Evolutionary conservation across 352 stramenopile genomes (phyloP), one percentile per base, ranked within the genome.

Genomic region (Pythium vanterpoolii): DNA sequence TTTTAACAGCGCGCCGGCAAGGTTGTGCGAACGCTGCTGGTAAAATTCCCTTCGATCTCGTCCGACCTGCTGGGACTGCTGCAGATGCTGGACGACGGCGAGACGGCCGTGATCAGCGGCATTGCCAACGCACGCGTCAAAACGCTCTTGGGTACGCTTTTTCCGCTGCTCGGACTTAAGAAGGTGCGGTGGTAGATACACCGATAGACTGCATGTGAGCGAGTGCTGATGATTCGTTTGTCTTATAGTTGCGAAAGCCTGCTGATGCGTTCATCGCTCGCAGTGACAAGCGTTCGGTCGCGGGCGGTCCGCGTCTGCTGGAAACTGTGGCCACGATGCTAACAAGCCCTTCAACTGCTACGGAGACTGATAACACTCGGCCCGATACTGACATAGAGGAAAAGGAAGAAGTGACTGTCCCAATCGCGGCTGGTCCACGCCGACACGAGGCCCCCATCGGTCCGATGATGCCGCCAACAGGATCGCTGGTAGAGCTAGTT

Each of bases 61-160:
- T 65, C 58, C 19, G 86, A 95, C 19, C 71, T 95, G 31, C 46
- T 91, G 19, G 48, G 31, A 24, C 61, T 95, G 33, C 59, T 95
- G 26, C 82, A 91, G 65, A 86, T 88, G 79, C 46, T 95, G 49
- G 78, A 93, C 50, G 69, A 86, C 31, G 83, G 86, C 18, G 69
- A 92, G 59, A 73, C 85, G 23, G 86, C 79, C 19, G 72, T 93
- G 28, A 87, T 93, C 68, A 74, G 76, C 5, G 86, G 80, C 34
- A 86, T 95, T 23, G 73, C 87, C 56, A 93, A 95, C 69, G 65
- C 58, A 42, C 72, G 71, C 57, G 87, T 95, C 39, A 79, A 75
- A 23, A 66, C 62, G 9, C 77, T 88, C 56, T 73, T 95, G 0
- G 77, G 81, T 40, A 56, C 68, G 51, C 71, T 95, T 1, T 93